phyloP scores from a whole-genome alignment of 768 basidiomycete species.

The Kwoniella sp. region DNA sequence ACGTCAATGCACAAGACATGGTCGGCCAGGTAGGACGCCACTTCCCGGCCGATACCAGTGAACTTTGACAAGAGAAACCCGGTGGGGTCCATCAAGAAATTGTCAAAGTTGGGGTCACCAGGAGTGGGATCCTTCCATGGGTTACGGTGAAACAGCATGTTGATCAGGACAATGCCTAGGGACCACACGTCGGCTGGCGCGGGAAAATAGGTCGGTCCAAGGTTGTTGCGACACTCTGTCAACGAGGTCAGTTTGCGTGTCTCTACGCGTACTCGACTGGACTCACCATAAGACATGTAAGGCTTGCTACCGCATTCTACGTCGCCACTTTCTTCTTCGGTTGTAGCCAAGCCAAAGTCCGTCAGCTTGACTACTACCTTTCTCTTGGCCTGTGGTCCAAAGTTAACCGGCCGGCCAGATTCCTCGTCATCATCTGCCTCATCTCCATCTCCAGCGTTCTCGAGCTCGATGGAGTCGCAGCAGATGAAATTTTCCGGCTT shows the following conservation, averaged over 20 bases:
- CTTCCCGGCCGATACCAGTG: conserved; percentile 60
- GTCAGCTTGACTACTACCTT: conserved; percentile 93
- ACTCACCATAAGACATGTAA: conserved; percentile 94
- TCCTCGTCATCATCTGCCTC: conserved; percentile 47
- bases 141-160: conserved; percentile 98
- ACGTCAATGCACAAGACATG: conserved; percentile 73
- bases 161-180: conserved; percentile 96
- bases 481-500: conserved; percentile 82
- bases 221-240: conserved; percentile 93
- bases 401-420: conserved; percentile 52
- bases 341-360: conserved; percentile 93
- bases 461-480: conserved; percentile 48
- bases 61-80: conserved; percentile 86
- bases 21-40: conserved; percentile 80
- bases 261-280: not conserved
- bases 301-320: conserved; percentile 98
- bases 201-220: conserved; percentile 88
- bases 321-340: conserved; percentile 80
- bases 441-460: conserved; percentile 38
- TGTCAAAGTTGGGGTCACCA: conserved; percentile 70
- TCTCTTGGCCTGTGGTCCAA: conserved; percentile 57
- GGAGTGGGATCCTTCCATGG: conserved; percentile 94
- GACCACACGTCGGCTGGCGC: conserved; percentile 98
- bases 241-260: not conserved
- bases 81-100: conserved; percentile 71